phyloP scores from a whole-genome alignment of 2,329 filamentous ascomycete genomes.

The Stachybotrys chlorohalonatus region DNA sequence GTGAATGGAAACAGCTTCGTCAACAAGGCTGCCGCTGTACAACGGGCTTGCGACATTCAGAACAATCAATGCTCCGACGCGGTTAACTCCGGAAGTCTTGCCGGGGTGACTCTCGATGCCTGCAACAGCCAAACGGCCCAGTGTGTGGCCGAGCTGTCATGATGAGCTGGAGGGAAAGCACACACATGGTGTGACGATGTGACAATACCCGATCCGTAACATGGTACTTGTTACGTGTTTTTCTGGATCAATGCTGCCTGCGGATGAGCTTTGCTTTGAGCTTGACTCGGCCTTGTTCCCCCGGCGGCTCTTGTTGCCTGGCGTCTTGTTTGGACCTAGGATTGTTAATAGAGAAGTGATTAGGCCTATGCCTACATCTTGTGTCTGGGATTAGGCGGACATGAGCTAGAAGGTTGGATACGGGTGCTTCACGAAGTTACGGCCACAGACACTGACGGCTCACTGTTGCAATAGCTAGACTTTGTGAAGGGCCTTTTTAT shows the following conservation, averaged over 20 bases:
- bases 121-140: slow-evolving; percentile 45
- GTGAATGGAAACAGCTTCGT: slow-evolving; percentile 51
- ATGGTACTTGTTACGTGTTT: neutral
- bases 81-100: slow-evolving; percentile 39
- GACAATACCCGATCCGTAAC: neutral
- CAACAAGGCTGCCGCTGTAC: slow-evolving; percentile 42
- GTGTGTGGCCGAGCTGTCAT: slow-evolving; percentile 26
- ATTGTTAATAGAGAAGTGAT: neutral
- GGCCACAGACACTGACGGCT: neutral
- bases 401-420: neutral
- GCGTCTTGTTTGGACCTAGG: neutral
- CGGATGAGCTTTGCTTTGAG: neutral
- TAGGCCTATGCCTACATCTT: neutral
- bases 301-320: neutral
- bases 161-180: neutral
- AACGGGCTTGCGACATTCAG: slow-evolving; percentile 55
- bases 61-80: slow-evolving; percentile 51
- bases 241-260: neutral
- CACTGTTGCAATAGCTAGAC: neutral
- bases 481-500: neutral
- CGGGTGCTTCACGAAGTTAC: neutral
- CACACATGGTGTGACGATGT: neutral
- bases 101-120: slow-evolving; percentile 33
- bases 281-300: neutral
- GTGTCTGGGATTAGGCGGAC: neutral